Percentiles rank a stretch among this genome's conserved stretches.
Evolutionary conservation across 192 early-diverging fungal species (phyloP).

Genomic region (Chytriomyces confervae): DNA sequence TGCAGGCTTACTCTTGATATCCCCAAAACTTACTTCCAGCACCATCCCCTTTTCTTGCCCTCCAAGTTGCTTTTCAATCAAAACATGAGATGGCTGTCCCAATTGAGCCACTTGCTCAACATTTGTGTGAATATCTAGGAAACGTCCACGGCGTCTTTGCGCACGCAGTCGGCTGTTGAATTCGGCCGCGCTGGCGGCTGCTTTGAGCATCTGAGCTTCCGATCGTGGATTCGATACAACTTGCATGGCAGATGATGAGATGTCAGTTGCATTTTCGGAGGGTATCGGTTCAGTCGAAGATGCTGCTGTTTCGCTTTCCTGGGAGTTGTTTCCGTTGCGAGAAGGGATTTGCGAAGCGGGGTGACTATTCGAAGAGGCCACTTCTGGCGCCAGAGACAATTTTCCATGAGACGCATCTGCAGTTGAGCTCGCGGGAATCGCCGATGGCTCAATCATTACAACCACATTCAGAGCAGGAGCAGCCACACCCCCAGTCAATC

Average conservation of each 20-base stretch:
- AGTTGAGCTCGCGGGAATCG: not conserved
- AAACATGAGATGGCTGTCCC: constrained; percentile 46
- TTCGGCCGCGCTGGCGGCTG: constrained; percentile 54
- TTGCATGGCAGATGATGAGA: not conserved
- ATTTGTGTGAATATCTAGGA: constrained; percentile 57
- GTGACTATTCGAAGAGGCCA: not conserved
- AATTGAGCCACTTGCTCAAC: constrained; percentile 52
- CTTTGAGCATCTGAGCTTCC: constrained; percentile 28
- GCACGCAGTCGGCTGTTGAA: constrained; percentile 52
- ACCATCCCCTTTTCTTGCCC: constrained; percentile 32
- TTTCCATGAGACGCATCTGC: not conserved
- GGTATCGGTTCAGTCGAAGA: not conserved
- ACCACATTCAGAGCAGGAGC: not conserved
- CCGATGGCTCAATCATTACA: not conserved
- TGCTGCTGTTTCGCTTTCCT: constrained; percentile 1
- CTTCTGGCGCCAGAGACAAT: not conserved
- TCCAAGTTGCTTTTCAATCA: constrained; percentile 40
- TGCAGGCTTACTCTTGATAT: constrained; percentile 22
- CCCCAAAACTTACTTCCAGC: constrained; percentile 34
- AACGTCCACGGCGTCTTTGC: constrained; percentile 35
- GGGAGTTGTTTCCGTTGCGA: not conserved
- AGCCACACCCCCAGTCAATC: not conserved
- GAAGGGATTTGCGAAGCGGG: not conserved
- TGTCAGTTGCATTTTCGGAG: not conserved
- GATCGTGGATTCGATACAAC: constrained; percentile 11